Evolutionary conservation across 495 filamentous ascomycete genomes (phyloP).

Genomic region (Astrothelium subdiscretum): DNA sequence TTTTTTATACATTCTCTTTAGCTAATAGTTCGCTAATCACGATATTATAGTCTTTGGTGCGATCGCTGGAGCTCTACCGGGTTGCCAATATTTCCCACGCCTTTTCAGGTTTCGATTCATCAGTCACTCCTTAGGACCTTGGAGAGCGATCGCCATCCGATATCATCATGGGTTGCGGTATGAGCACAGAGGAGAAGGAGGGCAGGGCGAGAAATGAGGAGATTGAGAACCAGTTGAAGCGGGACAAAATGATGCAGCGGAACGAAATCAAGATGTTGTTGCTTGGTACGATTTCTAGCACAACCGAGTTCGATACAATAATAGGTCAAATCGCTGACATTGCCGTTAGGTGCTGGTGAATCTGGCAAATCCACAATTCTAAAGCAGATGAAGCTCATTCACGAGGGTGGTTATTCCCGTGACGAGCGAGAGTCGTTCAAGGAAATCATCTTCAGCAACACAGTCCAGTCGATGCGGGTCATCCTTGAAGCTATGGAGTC

Average conservation of each 20-base stretch:
- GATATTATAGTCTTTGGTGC: background rate
- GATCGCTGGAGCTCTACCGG: no score
- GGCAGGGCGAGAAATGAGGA: slow-evolving; percentile 94
- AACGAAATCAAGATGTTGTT: slow-evolving; percentile 99
- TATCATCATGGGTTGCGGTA: slow-evolving; percentile 95
- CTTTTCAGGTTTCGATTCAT: background rate
- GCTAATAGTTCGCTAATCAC: background rate
- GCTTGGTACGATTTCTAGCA: slow-evolving; percentile 54
- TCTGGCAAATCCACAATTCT: slow-evolving; percentile 98
- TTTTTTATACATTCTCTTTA: background rate
- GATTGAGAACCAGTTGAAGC: slow-evolving; percentile 96
- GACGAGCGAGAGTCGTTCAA: slow-evolving; percentile 65
- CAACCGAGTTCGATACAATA: background rate
- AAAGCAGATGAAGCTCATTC: slow-evolving; percentile 96
- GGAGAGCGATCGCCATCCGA: slow-evolving; percentile 1
- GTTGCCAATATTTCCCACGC: background rate
- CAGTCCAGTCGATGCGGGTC: slow-evolving; percentile 45
- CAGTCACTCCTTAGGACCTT: background rate
- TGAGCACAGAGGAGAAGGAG: slow-evolving; percentile 99
- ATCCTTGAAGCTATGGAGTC: slow-evolving; percentile 96
- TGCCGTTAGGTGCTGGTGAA: slow-evolving; percentile 82
- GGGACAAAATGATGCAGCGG: slow-evolving; percentile 87
- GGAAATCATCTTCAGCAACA: slow-evolving; percentile 81
- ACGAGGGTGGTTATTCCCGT: slow-evolving; percentile 68
- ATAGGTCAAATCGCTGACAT: background rate